A percentile compares a stretch with the other conserved stretches of the same genome.
phyloP scores from a whole-genome alignment of 192 early-diverging fungal species.

The Coemansia aciculifera region DNA sequence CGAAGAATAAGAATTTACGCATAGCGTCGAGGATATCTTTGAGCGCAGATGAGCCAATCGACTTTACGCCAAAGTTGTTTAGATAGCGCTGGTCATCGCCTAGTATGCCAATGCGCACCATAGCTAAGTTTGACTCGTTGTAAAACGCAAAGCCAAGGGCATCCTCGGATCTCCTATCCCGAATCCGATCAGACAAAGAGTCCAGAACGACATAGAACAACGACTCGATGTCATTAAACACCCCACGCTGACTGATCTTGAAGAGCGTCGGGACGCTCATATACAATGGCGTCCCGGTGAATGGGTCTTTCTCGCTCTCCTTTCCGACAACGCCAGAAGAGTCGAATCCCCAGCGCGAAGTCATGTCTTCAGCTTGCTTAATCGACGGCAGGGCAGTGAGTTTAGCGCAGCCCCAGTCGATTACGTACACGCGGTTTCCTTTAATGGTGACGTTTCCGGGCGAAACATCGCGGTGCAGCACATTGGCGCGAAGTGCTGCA shows the following conservation, averaged over 20 bases:
- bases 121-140: neutral
- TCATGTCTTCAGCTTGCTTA: neutral
- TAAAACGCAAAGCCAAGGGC: neutral
- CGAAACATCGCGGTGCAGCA: constrained; percentile 16
- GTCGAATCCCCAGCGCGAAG: neutral
- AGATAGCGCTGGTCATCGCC: neutral
- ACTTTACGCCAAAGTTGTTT: neutral
- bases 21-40: neutral
- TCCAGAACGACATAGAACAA: neutral
- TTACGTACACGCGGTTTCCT: neutral
- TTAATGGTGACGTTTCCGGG: constrained; percentile 10
- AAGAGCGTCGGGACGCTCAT: constrained; percentile 20
- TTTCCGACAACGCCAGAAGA: neutral
- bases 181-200: neutral
- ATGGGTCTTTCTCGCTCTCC: neutral
- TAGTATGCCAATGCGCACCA: neutral
- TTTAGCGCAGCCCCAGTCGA: constrained; percentile 22
- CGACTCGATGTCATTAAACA: neutral
- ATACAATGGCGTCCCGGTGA: neutral
- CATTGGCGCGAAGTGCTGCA: neutral
- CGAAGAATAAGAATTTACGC: neutral
- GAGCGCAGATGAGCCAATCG: neutral
- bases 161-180: neutral
- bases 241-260: neutral
- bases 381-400: neutral